Conservation (phyloP, 352 stramenopile species). For the Pythium monospermum region DNA sequence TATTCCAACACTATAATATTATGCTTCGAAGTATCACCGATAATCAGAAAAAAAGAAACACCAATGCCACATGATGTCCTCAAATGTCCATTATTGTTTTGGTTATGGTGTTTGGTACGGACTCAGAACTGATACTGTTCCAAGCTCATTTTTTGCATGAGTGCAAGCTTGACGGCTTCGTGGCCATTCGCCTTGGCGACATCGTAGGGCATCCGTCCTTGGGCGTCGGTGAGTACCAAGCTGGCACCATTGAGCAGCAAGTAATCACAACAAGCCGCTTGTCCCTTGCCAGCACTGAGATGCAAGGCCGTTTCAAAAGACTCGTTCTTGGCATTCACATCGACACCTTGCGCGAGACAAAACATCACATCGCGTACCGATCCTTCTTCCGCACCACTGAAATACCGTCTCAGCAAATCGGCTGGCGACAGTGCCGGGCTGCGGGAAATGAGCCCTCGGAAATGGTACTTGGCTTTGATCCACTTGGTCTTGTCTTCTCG, state of each 20-base stretch:
- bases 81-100: not conserved
- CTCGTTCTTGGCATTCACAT: constrained; percentile 56
- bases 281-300: constrained; percentile 31
- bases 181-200: constrained; percentile 51
- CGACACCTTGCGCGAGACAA: constrained; percentile 72
- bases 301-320: constrained; percentile 63
- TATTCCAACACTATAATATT: too few species aligned
- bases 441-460: constrained; percentile 56
- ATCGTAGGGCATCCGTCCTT: constrained; percentile 51
- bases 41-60: not conserved
- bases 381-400: constrained; percentile 33
- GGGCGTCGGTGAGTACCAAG: constrained; percentile 41
- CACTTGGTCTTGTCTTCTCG: constrained; percentile 74
- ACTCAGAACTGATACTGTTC: constrained; percentile 54
- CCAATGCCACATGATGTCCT: too few species aligned
- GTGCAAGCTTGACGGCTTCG: constrained; percentile 52
- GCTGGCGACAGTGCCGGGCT: constrained; percentile 15
- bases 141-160: constrained; percentile 72
- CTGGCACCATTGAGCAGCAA: constrained; percentile 75
- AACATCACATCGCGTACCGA: constrained; percentile 65
- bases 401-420: constrained; percentile 43
- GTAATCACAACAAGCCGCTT: constrained; percentile 61
- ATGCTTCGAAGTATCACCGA: constrained; percentile 1
- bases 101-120: not conserved
- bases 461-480: constrained; percentile 86